Evolutionary conservation across 192 early-diverging fungal genomes (phyloP).

Genomic region (Coemansia sp.): DNA sequence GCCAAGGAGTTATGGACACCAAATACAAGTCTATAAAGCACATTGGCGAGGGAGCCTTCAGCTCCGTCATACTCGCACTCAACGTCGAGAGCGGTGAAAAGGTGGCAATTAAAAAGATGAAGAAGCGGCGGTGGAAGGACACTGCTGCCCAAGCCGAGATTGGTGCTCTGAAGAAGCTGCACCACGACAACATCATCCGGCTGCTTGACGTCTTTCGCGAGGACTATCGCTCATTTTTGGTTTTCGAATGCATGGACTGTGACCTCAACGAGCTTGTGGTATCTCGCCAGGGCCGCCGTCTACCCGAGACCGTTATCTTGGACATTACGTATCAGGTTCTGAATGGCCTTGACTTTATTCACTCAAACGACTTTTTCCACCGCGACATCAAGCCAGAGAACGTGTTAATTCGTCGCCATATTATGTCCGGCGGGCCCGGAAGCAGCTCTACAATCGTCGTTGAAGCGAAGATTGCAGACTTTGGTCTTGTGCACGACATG

Average conservation of each 20-base stretch:
- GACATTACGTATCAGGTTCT: constrained; percentile 89
- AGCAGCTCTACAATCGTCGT: constrained; percentile 45
- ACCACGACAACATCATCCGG: constrained; percentile 82
- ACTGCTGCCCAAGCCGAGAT: constrained; percentile 55
- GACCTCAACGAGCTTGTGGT: constrained; percentile 92
- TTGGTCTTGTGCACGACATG: constrained; percentile 91
- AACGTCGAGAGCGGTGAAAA: constrained; percentile 50
- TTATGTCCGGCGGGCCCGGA: constrained; percentile 34
- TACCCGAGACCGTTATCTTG: constrained; percentile 69
- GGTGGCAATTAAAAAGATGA: constrained; percentile 60
- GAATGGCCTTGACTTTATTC: constrained; percentile 85
- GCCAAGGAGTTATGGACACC: constrained; percentile 37
- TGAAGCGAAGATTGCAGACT: constrained; percentile 90
- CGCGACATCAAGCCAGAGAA: constrained; percentile 99
- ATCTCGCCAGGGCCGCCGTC: constrained; percentile 62
- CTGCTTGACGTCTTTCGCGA: constrained; percentile 83
- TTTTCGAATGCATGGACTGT: constrained; percentile 96
- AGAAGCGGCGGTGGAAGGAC: constrained; percentile 60
- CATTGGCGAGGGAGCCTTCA: constrained; percentile 59
- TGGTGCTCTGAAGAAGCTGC: constrained; percentile 49
- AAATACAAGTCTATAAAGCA: constrained; percentile 52
- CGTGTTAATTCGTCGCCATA: constrained; percentile 65
- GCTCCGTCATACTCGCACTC: constrained; percentile 54
- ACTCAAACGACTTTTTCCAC: constrained; percentile 92
- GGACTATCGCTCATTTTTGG: constrained; percentile 86